Base-by-base conservation (phyloP, 2,329 filamentous ascomycete genomes). In the Alternaria sp. region DNA sequence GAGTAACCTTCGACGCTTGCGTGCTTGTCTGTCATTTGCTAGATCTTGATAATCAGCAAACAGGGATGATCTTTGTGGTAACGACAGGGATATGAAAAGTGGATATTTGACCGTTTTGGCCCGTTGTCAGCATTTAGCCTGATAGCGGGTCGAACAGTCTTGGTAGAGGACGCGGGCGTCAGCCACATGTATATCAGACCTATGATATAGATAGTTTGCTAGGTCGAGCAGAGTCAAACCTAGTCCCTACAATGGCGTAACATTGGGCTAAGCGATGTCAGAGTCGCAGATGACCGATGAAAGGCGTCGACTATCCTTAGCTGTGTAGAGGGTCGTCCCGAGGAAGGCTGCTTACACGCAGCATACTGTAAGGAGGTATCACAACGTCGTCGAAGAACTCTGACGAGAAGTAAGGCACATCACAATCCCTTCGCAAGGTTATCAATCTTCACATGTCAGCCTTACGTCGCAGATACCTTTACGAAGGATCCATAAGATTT, bases 251-350 rank as follows among this genome's bases (percentile, higher is more conserved):
- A 26, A 44, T 49, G 47, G 53, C 36, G 60, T 61, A 61, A 62
- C 61, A 54, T 60, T 60, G 62, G 57, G 53, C 38, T 59, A 49
- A 61, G 59, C 55, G 60, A 64, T 36, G 53, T 58, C 54, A 49
- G 58, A 56, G 57, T 62, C 47, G 48, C 55, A 12, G 14, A 56
- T 44, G 34, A 63, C 43, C 49, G 18, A 55, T 49, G 44, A 60
- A 60, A 34, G 56, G 54, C 56, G 48, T 57, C 55, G 38, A 38
- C 26, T 39, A 54, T 57, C 51, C 62, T 58, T 64, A 44, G 46
- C 51, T 46, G 60, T 63, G 63, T 60, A 58, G 65, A 72, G 70
- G 68, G 64, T 69, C 72, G 69, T 68, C 61, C 70, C 67, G 68
- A 64, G 65, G 58, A 63, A 63, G 66, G 65, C 67, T 61, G 72